Base-by-base conservation (phyloP, 2,329 filamentous ascomycete species). In the Rhinocladiella similis region DNA sequence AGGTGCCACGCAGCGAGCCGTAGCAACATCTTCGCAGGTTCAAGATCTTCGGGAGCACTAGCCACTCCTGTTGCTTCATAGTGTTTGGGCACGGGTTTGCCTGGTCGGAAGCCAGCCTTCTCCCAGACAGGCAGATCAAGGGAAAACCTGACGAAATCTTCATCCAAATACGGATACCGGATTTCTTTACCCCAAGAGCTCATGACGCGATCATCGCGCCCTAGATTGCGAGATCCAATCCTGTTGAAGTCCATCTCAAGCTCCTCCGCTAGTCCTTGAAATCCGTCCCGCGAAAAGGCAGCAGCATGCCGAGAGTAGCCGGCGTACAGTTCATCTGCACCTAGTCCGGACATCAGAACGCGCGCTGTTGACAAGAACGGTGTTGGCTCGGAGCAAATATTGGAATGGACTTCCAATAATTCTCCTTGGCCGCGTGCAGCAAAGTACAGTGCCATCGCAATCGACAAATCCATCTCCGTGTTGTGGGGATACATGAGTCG, bases 401-500 rank as follows among this genome's bases (percentile, higher is more conserved):
- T 14, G 10, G 42, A 13, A 19, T 33, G 12, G n/a, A 45, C 41
- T 47, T 56, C 27, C 19, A 35, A 45, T 2, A 50, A 7, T 16
- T 70, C 63, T 0, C 87, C 90, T 49, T 75, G 71, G 1, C 91
- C 93, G 38, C 91, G 83, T 0, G 93, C 87, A 5, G 94, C 91
- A 75, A 99, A 99, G 72, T 97, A 97, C n/a, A 99, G 79, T 0
- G 94, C 94, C 65, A 83, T 88, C 0, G 90, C 89, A 65, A 99
- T 99, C 3, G 94, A 99, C 1, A 99, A 79, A 67, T 99, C 94
- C 94, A 99, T 99, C 73, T 99, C 94, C 0, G 94, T 99, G 64
- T 96, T 93, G 72, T 99, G 94, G 0, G 94, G 94, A 64, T 88
- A 81, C 70, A 99, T 97, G 16, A 99, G 78, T 1, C 83, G 80